Conservation (phyloP, 176 grass and related monocot genomes). For the Oryza meridionalis region DNA sequence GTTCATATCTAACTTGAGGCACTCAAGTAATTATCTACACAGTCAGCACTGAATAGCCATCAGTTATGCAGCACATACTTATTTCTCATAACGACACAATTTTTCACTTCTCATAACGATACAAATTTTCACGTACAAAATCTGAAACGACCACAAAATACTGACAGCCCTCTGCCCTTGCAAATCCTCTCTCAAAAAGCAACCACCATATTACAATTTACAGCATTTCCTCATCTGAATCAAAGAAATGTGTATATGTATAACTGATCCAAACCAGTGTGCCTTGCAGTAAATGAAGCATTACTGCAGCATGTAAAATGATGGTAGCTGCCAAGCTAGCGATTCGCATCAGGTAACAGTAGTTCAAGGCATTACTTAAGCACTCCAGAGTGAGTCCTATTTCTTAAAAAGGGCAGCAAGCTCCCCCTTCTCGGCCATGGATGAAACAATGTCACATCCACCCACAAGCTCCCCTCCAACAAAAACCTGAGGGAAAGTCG, state of each 20-base stretch:
- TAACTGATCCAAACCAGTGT: neutral
- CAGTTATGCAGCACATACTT: neutral
- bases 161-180: neutral
- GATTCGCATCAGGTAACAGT: constrained; percentile 10
- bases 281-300: constrained; percentile 1
- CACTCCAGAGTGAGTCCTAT: constrained; percentile 25
- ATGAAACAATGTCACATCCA: constrained; percentile 82
- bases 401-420: constrained; percentile 69
- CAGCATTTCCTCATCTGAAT: neutral
- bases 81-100: too few species aligned
- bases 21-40: neutral
- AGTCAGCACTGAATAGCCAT: neutral
- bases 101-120: neutral
- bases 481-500: constrained; percentile 89
- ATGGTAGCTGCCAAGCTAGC: neutral
- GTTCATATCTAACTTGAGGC: too few species aligned
- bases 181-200: constrained; percentile 12
- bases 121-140: neutral
- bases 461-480: constrained; percentile 79
- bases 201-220: neutral
- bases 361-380: neutral
- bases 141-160: constrained; percentile 16
- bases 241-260: neutral
- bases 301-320: neutral
- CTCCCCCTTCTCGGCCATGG: constrained; percentile 90